A percentile compares a stretch with the other conserved stretches of the same genome.
These are phyloP conservation scores for Alternaria burnsii DNA, from an alignment of 2,329 filamentous ascomycete genomes.

Conservation along the genomic window DNA sequence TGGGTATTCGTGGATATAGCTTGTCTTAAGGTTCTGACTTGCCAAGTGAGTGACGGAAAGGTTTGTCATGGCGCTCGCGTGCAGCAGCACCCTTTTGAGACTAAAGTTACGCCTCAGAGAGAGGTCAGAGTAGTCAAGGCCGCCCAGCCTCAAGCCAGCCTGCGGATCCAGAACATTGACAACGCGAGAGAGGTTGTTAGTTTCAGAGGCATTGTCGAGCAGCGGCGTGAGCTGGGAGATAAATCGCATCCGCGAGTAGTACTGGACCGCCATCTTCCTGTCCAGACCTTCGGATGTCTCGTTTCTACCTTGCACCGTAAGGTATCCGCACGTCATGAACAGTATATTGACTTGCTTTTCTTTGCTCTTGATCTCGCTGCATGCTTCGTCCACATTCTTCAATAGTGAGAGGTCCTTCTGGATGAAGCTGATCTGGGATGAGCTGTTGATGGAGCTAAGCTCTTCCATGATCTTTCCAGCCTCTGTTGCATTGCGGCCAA, in stretches of 20 bases:
- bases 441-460: constrained; percentile 50
- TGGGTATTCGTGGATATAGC: constrained; percentile 43
- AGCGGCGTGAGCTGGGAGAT: constrained; percentile 50
- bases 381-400: constrained; percentile 54
- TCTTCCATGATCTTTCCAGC: constrained; percentile 50
- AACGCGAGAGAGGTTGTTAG: constrained; percentile 37
- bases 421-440: constrained; percentile 52
- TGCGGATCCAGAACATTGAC: constrained; percentile 42
- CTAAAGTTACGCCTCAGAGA: constrained; percentile 36
- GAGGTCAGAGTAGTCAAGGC: constrained; percentile 37
- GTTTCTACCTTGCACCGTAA: constrained; percentile 52
- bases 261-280: constrained; percentile 42
- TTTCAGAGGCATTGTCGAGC: constrained; percentile 34
- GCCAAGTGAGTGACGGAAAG: constrained; percentile 37
- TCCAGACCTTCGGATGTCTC: constrained; percentile 51
- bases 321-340: constrained; percentile 62
- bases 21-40: constrained; percentile 25
- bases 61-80: constrained; percentile 39
- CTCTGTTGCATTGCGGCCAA: constrained; percentile 53
- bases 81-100: constrained; percentile 33
- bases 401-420: constrained; percentile 54
- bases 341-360: constrained; percentile 65
- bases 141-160: constrained; percentile 18
- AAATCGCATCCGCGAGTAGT: constrained; percentile 52
- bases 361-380: constrained; percentile 58